Evolutionary conservation across 768 basidiomycete genomes (phyloP), one percentile per base, ranked within the genome.

Genomic region (Termitomyces heimii): DNA sequence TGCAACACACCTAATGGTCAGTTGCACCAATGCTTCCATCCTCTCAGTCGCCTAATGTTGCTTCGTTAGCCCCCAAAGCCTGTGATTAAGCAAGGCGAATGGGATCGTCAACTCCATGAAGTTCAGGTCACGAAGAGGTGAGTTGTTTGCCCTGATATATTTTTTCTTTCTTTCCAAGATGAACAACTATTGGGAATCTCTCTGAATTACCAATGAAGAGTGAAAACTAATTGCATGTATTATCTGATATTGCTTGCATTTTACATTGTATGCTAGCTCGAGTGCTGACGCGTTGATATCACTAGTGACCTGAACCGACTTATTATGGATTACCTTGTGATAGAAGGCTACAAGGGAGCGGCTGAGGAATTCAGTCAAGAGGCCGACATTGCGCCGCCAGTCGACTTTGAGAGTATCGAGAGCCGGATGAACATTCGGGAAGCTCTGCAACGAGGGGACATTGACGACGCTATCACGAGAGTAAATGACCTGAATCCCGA

Each of bases 161-260:
- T 64, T 57, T 55, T 53, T 63, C 58, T 59, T 51, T 44, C 50
- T 54, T 22, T 29, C 65, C 70, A 75, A 70, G 87, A 89, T 89
- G 87, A 89, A 70, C 76, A 74, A 81, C 71, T 76, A 87, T 79
- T 98, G 95, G 96, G 96, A 99, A 98, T 98, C 96, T 98, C 96
- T 94, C 96, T 88, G 94, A 80, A 92, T 72, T 60, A 35, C 7
- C 66, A 69, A 76, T 85, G 88, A 87, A 77, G 86, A 89, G 79
- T 64, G 66, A 54, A n/a, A 74, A 81, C 79, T 44, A 68, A 77
- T 83, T 86, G 85, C 85, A 91, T 91, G 84, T 86, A 88, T 89
- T 90, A 89, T 88, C 93, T 92, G 90, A 92, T 42, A n/a, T 26
- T 39, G 61, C 37, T 56, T 47, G 24, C 57, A 68, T 66, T 70